Base-by-base conservation (phyloP, 2,329 filamentous ascomycete genomes). In the Ophiocordyceps robertsii region DNA sequence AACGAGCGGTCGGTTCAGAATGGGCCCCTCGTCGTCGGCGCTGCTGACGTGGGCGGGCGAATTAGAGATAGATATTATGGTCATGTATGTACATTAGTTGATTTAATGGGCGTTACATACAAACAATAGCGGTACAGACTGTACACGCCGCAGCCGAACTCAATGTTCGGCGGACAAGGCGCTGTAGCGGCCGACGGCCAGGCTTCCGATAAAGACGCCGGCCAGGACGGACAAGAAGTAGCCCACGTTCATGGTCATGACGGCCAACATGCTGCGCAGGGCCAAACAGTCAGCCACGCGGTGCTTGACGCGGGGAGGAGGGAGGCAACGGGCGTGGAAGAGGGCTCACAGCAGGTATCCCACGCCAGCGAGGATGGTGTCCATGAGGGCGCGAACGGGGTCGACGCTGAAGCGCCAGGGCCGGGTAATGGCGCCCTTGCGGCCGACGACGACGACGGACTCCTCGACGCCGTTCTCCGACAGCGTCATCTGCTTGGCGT, bases 241-340 rank as follows among this genome's bases (percentile, higher is more conserved):
- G 12, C 85, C 86, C 14, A 90, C 74, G 53, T 92, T 92, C 67
- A 86, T 77, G 1, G 84, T 89, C 86, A 92, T 95, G 56, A 93
- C 83, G 13, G 84, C 85, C 64, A 95, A 66, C 88, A 95, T 95
- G 46, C 88, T 95, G 41, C 6, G n/a, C 10, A 11, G n/a, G n/a
- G 11, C 4, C 6, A 32, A 21, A 14, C 36, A 13, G 37, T 40
- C 17, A 46, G 38, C 19, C 11, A 9, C 3, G 1, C 2, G 29
- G 17, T 7, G 24, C 6, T 27, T 9, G 2, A 12, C 7, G 10
- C 1, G 11, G 21, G 4, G 3, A 14, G 8, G 1, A 7, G 9
- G 35, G 10, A 6, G 32, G 21, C 3, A 3, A 24, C 31, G 16
- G 40, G 17, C 4, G 13, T 12, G 48, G 44, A 17, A 24, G 46